A percentile compares a stretch with the other conserved stretches of the same genome.
These are phyloP conservation scores for Psilocybe cubensis DNA, from an alignment of 768 basidiomycete genomes.

Conservation along the genomic window DNA sequence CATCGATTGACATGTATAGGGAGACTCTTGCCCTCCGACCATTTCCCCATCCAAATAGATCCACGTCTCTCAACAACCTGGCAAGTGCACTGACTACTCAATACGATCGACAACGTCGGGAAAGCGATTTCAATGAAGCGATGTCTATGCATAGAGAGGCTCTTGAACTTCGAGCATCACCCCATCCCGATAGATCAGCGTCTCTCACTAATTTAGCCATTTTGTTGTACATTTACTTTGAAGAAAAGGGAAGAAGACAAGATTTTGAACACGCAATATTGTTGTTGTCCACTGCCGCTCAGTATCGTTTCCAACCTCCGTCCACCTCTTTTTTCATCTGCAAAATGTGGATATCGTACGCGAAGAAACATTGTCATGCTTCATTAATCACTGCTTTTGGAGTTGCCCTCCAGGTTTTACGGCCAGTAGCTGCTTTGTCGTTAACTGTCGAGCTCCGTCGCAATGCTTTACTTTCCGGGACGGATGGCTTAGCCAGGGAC, in stretches of 20 bases:
- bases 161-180: no score
- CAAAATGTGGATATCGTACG: not conserved
- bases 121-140: no score
- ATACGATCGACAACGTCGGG: no score
- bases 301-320: not conserved
- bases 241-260: no score
- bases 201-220: conserved; percentile 10
- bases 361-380: not conserved
- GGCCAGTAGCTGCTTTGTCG: not conserved
- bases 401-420: not conserved
- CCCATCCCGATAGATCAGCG: no score
- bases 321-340: not conserved
- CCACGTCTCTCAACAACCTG: not conserved
- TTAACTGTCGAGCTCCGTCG: conserved; percentile 6
- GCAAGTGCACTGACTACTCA: not conserved
- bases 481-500: not conserved
- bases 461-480: not conserved
- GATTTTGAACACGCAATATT: not conserved
- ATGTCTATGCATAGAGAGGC: no score
- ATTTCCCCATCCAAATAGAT: no score
- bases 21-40: no score
- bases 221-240: no score
- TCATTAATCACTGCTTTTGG: not conserved
- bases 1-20: not conserved
- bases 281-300: not conserved